These are phyloP conservation scores for Sporothrix euskadiensis DNA, from an alignment of 2,329 filamentous ascomycete genomes.

Conservation along the genomic window DNA sequence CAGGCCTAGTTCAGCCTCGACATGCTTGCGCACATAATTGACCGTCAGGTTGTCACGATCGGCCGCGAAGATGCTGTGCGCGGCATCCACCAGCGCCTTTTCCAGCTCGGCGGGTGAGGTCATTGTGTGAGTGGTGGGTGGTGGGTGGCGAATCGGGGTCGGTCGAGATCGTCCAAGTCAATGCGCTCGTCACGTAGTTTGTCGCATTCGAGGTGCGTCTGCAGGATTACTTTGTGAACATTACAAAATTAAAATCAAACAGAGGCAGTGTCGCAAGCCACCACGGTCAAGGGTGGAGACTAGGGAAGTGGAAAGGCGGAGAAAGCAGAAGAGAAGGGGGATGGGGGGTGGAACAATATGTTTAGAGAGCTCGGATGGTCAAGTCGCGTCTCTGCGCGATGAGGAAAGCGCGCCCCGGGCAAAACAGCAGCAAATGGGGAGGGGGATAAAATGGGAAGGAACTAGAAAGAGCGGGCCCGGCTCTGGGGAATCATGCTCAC, in stretches of 20 bases:
- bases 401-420: neutral
- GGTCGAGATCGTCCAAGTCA: neutral
- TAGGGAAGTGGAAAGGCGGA: slow-evolving; percentile 6
- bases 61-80: slow-evolving; percentile 48
- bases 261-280: slow-evolving; percentile 8
- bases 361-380: neutral
- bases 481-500: neutral
- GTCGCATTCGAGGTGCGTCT: neutral
- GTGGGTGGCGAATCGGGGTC: neutral
- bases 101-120: slow-evolving; percentile 39
- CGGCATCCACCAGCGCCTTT: slow-evolving; percentile 49
- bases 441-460: slow-evolving; percentile 6
- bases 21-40: slow-evolving; percentile 56
- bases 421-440: slow-evolving; percentile 12
- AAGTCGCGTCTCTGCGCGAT: slow-evolving; percentile 16
- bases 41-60: slow-evolving; percentile 54
- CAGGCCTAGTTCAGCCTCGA: slow-evolving; percentile 52
- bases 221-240: neutral
- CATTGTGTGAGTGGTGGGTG: neutral
- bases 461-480: slow-evolving; percentile 12
- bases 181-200: neutral
- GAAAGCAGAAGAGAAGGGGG: neutral
- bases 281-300: slow-evolving; percentile 9
- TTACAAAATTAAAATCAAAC: neutral
- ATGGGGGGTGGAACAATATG: neutral